These are phyloP conservation scores for Prunus kanzakura DNA, from an alignment of 306 rosid species.

Conservation along the genomic window DNA sequence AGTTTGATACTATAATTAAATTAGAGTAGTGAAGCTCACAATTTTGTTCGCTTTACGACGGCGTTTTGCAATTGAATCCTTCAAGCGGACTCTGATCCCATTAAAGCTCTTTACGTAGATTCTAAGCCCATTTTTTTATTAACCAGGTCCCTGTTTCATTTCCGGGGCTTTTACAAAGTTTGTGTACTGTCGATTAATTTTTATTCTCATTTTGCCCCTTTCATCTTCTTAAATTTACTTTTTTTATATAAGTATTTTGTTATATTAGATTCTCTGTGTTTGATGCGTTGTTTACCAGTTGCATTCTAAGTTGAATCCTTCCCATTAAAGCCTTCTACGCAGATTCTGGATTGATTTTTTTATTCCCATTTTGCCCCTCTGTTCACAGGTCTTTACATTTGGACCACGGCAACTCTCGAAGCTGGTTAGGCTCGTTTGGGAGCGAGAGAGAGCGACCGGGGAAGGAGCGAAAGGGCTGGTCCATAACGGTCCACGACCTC, in stretches of 20 bases:
- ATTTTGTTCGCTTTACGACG: background rate
- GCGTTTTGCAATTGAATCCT: slow-evolving; percentile 38
- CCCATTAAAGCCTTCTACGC: too few species aligned
- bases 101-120: background rate
- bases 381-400: slow-evolving; percentile 9
- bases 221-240: background rate
- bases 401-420: slow-evolving; percentile 27
- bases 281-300: background rate
- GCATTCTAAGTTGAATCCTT: too few species aligned
- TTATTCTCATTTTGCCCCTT: background rate
- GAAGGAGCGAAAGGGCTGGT: slow-evolving; percentile 49
- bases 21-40: background rate
- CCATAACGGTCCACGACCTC: slow-evolving; percentile 46
- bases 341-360: background rate
- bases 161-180: background rate
- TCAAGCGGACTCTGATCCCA: slow-evolving; percentile 63
- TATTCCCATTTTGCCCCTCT: background rate
- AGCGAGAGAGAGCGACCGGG: slow-evolving; percentile 31
- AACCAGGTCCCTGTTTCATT: background rate
- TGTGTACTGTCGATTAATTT: background rate
- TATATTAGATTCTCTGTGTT: background rate
- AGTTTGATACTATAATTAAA: background rate
- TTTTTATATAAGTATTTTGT: background rate
- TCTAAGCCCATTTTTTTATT: background rate
- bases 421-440: slow-evolving; percentile 33